phyloP scores from a whole-genome alignment of 2,329 filamentous ascomycete genomes.

The Penicillium sp. region DNA sequence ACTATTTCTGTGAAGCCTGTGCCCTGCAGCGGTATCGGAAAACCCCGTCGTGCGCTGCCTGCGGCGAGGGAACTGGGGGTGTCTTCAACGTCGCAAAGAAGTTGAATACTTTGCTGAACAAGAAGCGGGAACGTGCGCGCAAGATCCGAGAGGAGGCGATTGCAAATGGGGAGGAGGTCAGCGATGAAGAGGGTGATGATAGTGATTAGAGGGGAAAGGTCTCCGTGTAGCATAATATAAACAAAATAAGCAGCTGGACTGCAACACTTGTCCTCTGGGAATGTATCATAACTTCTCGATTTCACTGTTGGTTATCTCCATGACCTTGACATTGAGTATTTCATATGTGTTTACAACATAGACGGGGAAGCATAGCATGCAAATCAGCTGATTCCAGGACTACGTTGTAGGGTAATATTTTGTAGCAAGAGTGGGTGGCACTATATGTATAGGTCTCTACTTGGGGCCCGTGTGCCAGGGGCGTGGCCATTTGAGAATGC shows the following conservation, averaged over 20 bases:
- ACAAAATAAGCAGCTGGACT: constrained; percentile 5
- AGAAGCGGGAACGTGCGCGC: constrained; percentile 59
- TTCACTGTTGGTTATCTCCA: neutral
- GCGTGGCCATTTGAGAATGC: too few species aligned
- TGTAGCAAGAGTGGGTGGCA: neutral
- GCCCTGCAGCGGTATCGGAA: constrained; percentile 83
- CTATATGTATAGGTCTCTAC: neutral
- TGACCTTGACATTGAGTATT: neutral
- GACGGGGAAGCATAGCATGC: neutral
- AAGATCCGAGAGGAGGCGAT: constrained; percentile 55
- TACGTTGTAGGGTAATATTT: neutral
- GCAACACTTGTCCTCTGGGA: neutral
- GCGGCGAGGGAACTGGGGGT: constrained; percentile 79
- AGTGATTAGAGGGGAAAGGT: constrained; percentile 4
- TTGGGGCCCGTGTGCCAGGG: neutral
- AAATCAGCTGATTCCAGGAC: neutral
- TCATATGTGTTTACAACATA: neutral
- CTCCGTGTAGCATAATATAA: constrained; percentile 12
- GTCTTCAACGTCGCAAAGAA: constrained; percentile 88
- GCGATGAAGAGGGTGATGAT: constrained; percentile 44
- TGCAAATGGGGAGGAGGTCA: constrained; percentile 54
- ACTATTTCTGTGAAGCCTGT: constrained; percentile 94
- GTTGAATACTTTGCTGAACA: constrained; percentile 74
- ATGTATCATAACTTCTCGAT: neutral
- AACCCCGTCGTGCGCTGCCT: constrained; percentile 82